Conservation (phyloP, 371 early-diverging fungal species). For the Batkoa obscura region DNA sequence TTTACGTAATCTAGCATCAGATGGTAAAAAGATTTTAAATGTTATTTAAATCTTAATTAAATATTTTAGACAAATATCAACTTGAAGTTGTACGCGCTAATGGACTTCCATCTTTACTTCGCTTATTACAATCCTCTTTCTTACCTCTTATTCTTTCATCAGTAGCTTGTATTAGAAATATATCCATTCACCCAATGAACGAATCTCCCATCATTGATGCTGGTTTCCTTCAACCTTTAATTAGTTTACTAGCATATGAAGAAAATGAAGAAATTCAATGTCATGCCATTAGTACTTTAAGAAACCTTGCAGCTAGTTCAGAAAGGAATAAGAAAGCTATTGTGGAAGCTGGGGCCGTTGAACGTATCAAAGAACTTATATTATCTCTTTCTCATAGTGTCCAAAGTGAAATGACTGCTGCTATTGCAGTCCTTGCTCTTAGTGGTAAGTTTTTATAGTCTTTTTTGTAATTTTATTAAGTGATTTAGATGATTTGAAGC, state of each 20-base stretch:
- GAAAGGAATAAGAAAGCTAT: conserved; percentile 60
- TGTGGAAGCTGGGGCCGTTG: conserved; percentile 61
- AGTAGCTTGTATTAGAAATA: conserved; percentile 83
- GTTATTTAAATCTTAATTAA: not conserved
- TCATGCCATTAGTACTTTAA: conserved; percentile 67
- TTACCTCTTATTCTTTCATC: conserved; percentile 65
- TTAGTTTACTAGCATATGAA: conserved; percentile 43
- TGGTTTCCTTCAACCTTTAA: conserved; percentile 56
- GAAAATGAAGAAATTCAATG: conserved; percentile 71
- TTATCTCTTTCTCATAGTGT: conserved; percentile 37
- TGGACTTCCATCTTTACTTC: conserved; percentile 53
- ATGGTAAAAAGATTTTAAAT: conserved; percentile 15
- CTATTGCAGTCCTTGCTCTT: conserved; percentile 64
- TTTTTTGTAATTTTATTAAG: too few species aligned
- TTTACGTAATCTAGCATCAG: conserved; percentile 76
- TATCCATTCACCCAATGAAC: conserved; percentile 76
- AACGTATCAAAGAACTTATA: conserved; percentile 43
- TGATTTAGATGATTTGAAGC: conserved; percentile 46
- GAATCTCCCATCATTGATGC: conserved; percentile 69
- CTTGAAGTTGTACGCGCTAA: conserved; percentile 59
- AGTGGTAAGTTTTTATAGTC: conserved; percentile 19
- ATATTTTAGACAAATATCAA: conserved; percentile 52
- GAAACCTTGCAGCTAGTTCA: conserved; percentile 70
- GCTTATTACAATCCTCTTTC: conserved; percentile 54
- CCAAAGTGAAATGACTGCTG: conserved; percentile 72